phyloP scores from a whole-genome alignment of 257 asterid genomes.

The Catharanthus roseus region DNA sequence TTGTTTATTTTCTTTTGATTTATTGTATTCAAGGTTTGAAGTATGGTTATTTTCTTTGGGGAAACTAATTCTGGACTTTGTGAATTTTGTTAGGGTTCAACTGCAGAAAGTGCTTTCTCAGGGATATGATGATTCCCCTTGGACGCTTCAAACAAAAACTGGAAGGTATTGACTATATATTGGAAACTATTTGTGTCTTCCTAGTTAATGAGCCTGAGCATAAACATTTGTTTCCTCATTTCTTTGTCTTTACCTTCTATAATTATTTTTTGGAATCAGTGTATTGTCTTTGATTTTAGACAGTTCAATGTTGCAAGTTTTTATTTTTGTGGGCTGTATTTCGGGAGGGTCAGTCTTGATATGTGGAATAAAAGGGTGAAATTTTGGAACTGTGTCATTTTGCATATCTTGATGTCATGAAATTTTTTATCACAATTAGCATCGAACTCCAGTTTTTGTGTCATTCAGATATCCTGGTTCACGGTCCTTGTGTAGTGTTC shows the following conservation, averaged over 20 bases:
- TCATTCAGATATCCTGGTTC: too few relatives aligned
- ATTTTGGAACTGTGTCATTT: neutral
- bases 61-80: slow-evolving; percentile 11
- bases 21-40: neutral
- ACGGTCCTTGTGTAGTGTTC: neutral
- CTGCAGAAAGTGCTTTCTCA: slow-evolving; percentile 71
- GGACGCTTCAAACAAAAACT: slow-evolving; percentile 79
- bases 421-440: neutral
- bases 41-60: neutral
- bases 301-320: neutral
- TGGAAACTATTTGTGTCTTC: neutral
- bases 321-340: neutral
- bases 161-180: slow-evolving; percentile 50
- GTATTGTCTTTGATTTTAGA: neutral
- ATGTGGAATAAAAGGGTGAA: neutral
- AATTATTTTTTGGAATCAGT: neutral
- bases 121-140: slow-evolving; percentile 71
- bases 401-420: neutral
- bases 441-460: too few relatives aligned
- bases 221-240: neutral
- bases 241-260: neutral
- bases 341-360: neutral
- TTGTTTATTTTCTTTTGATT: neutral
- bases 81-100: slow-evolving; percentile 49
- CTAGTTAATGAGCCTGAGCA: slow-evolving; percentile 13